Base-by-base conservation (phyloP, 768 basidiomycete genomes). In the Termitomyces sp. region DNA sequence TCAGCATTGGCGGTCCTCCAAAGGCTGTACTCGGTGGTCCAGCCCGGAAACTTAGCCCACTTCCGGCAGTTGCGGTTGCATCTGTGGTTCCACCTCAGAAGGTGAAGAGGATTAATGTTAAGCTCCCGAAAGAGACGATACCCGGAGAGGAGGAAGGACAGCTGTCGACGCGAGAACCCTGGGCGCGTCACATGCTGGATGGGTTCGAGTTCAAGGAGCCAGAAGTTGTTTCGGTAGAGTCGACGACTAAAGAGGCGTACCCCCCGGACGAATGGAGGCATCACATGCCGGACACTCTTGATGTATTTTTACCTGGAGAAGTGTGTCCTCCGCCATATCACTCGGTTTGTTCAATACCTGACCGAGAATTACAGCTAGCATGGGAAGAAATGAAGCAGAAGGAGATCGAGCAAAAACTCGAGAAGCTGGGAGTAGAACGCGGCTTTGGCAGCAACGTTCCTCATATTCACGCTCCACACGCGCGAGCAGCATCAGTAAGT, bases 1-100 rank as follows among this genome's bases (percentile, higher is more conserved):
- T 87, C 43, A 89, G 85, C 65, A 81, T 88, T 41, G 91, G 91
- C 12, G 91, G 91, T 7, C 91, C 91, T n/a, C 91, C 91, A 9
- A 93, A 93, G 67, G 91, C 91, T 0, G 79, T 83, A 0, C 71
- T 93, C 2, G 91, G 91, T 17, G 91, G 91, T 0, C 90, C 87
- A 12, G 80, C 83, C 44, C 80, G 87, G 44, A 93, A 88, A 70
- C 76, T 84, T 49, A 88, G 84, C 67, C 88, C 89, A 11, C 70
- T 87, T 56, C 76, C 82, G 10, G 65, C 68, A 11, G 65, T 66
- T 14, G 67, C 69, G 17, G 59, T 64, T 34, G 62, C 63, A 24
- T 60, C 68, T 32, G 28, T 65, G 1, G 49, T 66, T 5, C 60
- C 70, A 1, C 69, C 75, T 28, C 65, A 62, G 50, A 90, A 88